Conservation (phyloP, 768 basidiomycete species). For the Suillus placidus region DNA sequence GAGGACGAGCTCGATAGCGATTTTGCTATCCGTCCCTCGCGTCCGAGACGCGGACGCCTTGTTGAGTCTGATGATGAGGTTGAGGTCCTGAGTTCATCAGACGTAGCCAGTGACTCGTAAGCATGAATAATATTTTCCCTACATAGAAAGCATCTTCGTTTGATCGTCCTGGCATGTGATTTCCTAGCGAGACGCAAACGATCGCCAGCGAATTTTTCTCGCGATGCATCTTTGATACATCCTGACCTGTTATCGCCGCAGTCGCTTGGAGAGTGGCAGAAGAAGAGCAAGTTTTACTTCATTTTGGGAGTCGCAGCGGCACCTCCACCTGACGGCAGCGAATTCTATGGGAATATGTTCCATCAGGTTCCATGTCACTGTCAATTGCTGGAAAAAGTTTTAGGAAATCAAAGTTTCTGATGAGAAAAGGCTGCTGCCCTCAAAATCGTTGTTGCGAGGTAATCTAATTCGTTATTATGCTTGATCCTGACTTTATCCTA, state of each 20-base stretch:
- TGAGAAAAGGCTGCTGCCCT: neutral
- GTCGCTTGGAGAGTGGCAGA: neutral
- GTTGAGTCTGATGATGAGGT: slow-evolving; percentile 29
- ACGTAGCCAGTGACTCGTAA: slow-evolving; percentile 9
- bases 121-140: neutral
- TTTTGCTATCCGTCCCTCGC: neutral
- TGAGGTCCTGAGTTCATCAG: slow-evolving; percentile 3
- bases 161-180: neutral
- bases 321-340: neutral
- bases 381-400: neutral
- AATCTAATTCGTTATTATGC: neutral
- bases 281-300: neutral
- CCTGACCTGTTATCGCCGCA: neutral
- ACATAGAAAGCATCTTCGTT: slow-evolving; percentile 8
- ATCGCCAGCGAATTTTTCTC: neutral
- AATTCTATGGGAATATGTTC: neutral
- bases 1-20: slow-evolving; percentile 13
- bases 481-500: neutral
- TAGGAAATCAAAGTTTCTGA: neutral
- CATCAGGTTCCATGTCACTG: neutral
- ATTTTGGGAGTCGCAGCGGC: neutral
- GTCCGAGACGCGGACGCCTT: slow-evolving; percentile 4
- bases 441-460: neutral
- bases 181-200: neutral
- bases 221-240: neutral